These are phyloP conservation scores for Arachis monticola DNA, from an alignment of 331 rosid genomes.

Conservation along the genomic window DNA sequence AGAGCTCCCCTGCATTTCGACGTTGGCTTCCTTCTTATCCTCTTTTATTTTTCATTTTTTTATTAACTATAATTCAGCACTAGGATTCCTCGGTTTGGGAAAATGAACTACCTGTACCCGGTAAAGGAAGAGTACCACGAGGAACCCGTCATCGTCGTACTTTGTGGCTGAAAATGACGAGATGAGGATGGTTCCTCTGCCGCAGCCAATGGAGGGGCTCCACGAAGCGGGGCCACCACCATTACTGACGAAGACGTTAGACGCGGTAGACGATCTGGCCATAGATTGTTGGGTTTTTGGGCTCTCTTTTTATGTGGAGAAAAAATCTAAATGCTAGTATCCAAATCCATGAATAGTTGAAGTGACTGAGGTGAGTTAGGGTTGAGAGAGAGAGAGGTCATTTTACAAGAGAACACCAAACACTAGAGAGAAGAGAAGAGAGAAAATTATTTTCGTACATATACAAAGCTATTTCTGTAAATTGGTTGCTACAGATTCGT, in stretches of 20 bases:
- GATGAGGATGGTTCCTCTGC: conserved; percentile 44
- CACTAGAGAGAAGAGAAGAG: too few relatives aligned
- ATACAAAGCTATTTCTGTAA: too few relatives aligned
- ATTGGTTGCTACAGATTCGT: too few relatives aligned
- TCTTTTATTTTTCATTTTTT: neutral
- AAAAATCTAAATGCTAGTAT: too few relatives aligned
- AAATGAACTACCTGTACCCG: conserved; percentile 54
- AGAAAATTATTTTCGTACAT: too few relatives aligned
- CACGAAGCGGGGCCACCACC: conserved; percentile 85
- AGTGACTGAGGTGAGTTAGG: too few relatives aligned
- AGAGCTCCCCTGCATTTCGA: conserved; percentile 1
- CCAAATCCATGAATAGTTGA: too few relatives aligned
- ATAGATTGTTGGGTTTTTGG: too few relatives aligned
- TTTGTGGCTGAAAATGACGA: conserved; percentile 14
- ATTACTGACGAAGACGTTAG: conserved; percentile 80
- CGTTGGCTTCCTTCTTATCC: neutral
- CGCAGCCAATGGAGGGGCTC: conserved; percentile 84
- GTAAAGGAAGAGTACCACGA: conserved; percentile 61
- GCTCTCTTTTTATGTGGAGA: too few relatives aligned
- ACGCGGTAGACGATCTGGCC: conserved; percentile 73
- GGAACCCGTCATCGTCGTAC: conserved; percentile 28
- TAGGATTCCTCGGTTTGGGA: neutral
- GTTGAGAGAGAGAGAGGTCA: too few relatives aligned
- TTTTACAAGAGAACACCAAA: too few relatives aligned
- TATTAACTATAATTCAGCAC: neutral